A percentile compares a stretch with the other conserved stretches of the same genome.
These are phyloP conservation scores for Sporisorium exsertum DNA, from an alignment of 1,284 basidiomycete genomes.

Conservation along the genomic window DNA sequence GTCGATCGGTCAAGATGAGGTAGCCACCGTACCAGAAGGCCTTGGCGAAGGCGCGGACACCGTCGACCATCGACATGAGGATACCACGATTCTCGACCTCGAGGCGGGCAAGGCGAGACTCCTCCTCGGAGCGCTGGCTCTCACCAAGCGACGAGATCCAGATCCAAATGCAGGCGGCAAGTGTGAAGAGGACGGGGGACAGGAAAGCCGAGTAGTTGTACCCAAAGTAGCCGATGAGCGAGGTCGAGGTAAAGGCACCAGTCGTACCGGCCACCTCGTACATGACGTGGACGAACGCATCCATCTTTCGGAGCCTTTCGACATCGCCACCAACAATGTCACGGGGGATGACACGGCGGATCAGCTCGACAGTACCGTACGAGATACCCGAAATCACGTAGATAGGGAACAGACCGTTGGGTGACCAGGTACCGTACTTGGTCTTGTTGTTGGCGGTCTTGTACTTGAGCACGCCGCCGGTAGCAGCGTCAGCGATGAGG, in stretches of 20 bases:
- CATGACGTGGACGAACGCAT: conserved; percentile 69
- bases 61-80: conserved; percentile 51
- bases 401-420: conserved; percentile 68
- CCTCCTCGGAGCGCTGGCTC: conserved; percentile 38
- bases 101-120: conserved; percentile 32
- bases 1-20: conserved; percentile 64
- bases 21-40: conserved; percentile 66
- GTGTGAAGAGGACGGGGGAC: conserved; percentile 65
- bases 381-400: conserved; percentile 66
- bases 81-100: conserved; percentile 41
- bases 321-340: conserved; percentile 68
- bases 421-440: conserved; percentile 67
- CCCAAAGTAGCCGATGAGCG: conserved; percentile 68
- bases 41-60: conserved; percentile 62
- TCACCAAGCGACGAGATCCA: conserved; percentile 56
- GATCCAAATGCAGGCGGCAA: conserved; percentile 60
- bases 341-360: conserved; percentile 69
- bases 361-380: conserved; percentile 70
- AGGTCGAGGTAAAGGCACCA: conserved; percentile 69
- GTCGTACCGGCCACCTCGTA: conserved; percentile 70
- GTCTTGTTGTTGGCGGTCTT: conserved; percentile 62
- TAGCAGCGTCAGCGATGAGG: conserved; percentile 69
- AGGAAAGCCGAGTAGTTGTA: conserved; percentile 69
- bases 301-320: conserved; percentile 67
- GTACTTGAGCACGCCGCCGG: conserved; percentile 62